Base-by-base conservation (phyloP, 495 filamentous ascomycete species). In the Penicillium coffeae region DNA sequence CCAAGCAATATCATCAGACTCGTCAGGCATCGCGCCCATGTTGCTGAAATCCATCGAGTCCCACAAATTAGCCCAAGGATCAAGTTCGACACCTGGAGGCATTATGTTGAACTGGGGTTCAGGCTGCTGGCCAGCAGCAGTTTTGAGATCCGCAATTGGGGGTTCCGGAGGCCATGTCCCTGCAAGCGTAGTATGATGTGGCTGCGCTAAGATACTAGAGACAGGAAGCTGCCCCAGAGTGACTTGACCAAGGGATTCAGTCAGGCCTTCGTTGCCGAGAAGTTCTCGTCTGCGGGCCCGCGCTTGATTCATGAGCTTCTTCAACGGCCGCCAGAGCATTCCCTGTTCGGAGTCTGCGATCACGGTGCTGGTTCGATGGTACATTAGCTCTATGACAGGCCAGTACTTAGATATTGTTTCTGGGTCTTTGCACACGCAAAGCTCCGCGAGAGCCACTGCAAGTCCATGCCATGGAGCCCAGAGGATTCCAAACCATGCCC, bases 391-490 rank as follows among this genome's bases (percentile, higher is more conserved):
- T 2, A 95, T 68, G 0, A 85, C 81, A 1, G 65, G 58, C 90
- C 90, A 96, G 10, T 83, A 88, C 3, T 84, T 76, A 38, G 87
- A 83, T 15, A 87, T 81, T 13, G 82, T 52, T 56, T 75, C 74
- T 3, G 79, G 66, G 27, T 73, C 79, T 25, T 81, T 77, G 37
- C 87, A 81, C 38, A 83, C 76, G 54, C 84, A 84, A 3, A 92
- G 74, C 53, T 95, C 90, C 1, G 86, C 78, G 8, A 95, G 66
- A 27, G 69, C 67, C 14, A 75, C 67, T 10, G 69, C 71, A 2
- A 77, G 58, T 1, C 63, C 63, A 43, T 77, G 73, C 74, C 74
- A 77, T 14, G 71, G 73, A 10, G 72, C 65, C 58, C 66, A 75
- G 21, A 71, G 55, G 1, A 54, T 59, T 2, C 59, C 62, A 30